Evolutionary conservation across 805 yeast genomes (phyloP).

Genomic region (Blastobotrys terrestris): DNA sequence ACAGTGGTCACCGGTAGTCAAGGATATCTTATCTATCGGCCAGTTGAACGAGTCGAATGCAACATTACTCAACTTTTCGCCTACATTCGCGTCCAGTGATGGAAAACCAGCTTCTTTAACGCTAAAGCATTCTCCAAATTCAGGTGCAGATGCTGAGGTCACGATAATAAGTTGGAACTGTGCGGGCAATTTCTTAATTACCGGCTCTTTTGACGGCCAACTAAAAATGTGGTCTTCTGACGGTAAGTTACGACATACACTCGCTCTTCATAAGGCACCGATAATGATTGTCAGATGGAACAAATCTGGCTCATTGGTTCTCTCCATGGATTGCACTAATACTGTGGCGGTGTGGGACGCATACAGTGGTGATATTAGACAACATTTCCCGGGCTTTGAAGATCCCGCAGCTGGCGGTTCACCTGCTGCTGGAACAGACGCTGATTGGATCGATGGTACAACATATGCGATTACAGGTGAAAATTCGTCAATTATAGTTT

Average conservation of each 20-base stretch:
- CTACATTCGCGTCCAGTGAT: neutral
- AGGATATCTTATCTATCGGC: conserved; percentile 11
- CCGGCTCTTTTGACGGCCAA: conserved; percentile 67
- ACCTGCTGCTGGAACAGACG: conserved; percentile 41
- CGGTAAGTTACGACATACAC: conserved; percentile 55
- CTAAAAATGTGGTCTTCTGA: conserved; percentile 70
- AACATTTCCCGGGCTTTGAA: conserved; percentile 10
- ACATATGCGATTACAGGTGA: conserved; percentile 68
- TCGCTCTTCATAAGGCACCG: conserved; percentile 47
- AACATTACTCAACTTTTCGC: neutral
- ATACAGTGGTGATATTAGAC: conserved; percentile 39
- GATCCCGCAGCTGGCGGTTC: neutral
- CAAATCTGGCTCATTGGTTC: conserved; percentile 43
- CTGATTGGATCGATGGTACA: conserved; percentile 66
- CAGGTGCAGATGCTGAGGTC: conserved; percentile 20
- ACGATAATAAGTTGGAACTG: conserved; percentile 54
- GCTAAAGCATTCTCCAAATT: conserved; percentile 2
- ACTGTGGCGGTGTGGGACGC: conserved; percentile 63
- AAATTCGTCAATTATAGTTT: conserved; percentile 49
- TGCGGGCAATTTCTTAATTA: conserved; percentile 52
- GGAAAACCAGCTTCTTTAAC: conserved; percentile 1
- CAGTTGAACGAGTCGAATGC: neutral
- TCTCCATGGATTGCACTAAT: conserved; percentile 55
- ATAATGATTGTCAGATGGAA: conserved; percentile 59
- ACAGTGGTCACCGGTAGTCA: conserved; percentile 1